Percentiles rank a stretch among this genome's conserved stretches.
phyloP scores from a whole-genome alignment of 345 rosid species.

The Lepidium didymum region DNA sequence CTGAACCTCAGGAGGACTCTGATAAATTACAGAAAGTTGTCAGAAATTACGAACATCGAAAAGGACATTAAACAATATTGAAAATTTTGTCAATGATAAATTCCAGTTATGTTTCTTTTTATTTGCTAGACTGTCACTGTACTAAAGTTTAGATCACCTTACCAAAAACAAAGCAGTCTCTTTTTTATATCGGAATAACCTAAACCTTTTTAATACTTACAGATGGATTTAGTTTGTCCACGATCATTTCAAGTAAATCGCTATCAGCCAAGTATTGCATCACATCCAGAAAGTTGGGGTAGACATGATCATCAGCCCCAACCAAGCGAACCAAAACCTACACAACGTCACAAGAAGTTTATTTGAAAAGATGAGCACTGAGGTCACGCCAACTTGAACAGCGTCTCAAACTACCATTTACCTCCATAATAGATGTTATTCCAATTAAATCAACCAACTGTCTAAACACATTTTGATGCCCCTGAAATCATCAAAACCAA shows the following conservation, averaged over 20 bases:
- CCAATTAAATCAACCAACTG: constrained; percentile 80
- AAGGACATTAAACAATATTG: background rate
- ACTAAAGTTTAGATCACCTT: background rate
- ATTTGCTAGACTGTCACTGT: background rate
- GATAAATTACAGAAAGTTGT: constrained; percentile 25
- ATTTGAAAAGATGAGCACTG: background rate
- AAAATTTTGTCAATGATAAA: background rate
- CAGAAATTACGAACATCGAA: background rate
- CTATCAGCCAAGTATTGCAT: constrained; percentile 82
- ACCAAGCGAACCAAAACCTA: constrained; percentile 78
- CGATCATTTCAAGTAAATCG: constrained; percentile 79
- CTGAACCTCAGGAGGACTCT: constrained; percentile 88
- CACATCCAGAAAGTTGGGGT: constrained; percentile 53
- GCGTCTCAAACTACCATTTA: constrained; percentile 30
- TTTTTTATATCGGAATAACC: background rate
- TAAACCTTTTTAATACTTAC: constrained; percentile 38
- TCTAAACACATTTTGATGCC: constrained; percentile 54
- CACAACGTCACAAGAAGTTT: background rate
- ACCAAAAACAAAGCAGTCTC: background rate
- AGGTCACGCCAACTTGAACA: constrained; percentile 5
- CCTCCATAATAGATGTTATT: constrained; percentile 94
- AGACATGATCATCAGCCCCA: constrained; percentile 83
- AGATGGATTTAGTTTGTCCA: constrained; percentile 72
- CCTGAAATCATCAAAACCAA: constrained; percentile 39
- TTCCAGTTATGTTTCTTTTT: background rate